A percentile compares a stretch with the other conserved stretches of the same genome.
phyloP scores from a whole-genome alignment of 805 yeast species.

The Cyberlindnera euphorbiae region DNA sequence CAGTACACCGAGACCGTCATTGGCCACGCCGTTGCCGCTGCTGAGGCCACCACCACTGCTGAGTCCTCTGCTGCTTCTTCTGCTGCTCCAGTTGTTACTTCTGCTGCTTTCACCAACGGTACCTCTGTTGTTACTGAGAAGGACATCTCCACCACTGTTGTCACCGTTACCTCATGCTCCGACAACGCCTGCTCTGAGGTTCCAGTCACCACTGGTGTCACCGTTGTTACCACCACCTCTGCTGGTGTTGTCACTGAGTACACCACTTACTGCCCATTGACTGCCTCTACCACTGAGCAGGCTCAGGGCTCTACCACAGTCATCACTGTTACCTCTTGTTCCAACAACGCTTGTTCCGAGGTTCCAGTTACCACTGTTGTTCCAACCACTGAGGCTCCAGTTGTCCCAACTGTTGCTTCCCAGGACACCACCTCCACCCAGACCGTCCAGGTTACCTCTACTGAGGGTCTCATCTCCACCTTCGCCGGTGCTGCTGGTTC shows the following conservation, averaged over 20 bases:
- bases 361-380: background rate
- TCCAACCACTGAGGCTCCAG: background rate
- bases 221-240: constrained; percentile 31
- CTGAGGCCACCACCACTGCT: constrained; percentile 4
- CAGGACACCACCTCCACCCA: constrained; percentile 1
- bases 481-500: constrained; percentile 3
- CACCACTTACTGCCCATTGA: constrained; percentile 38
- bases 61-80: constrained; percentile 3
- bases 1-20: too few relatives aligned
- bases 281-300: constrained; percentile 7
- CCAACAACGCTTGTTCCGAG: too few relatives aligned
- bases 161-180: constrained; percentile 29
- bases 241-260: constrained; percentile 30
- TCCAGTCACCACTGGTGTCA: constrained; percentile 23
- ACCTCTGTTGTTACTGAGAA: constrained; percentile 11
- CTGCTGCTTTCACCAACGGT: constrained; percentile 13
- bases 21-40: too few relatives aligned
- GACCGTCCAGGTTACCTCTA: constrained; percentile 1
- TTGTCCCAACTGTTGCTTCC: background rate
- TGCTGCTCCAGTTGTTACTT: constrained; percentile 2
- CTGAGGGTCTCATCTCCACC: constrained; percentile 2
- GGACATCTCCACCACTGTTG: constrained; percentile 19
- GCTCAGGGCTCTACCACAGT: constrained; percentile 25
- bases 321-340: constrained; percentile 32
- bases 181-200: constrained; percentile 26